Base-by-base conservation (phyloP, 331 rosid genomes). In the Prunus yedoensis region DNA sequence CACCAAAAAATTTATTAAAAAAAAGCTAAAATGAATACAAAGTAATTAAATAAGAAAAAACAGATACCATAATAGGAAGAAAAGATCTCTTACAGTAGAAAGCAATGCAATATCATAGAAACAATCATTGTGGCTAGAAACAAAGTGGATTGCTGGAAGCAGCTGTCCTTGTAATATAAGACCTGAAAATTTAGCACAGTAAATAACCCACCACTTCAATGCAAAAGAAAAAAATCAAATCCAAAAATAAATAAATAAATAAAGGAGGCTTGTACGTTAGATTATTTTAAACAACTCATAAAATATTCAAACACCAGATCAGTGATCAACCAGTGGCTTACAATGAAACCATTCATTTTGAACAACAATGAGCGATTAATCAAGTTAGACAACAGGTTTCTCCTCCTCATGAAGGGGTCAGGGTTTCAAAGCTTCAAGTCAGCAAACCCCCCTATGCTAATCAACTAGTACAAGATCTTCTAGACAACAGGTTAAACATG, bases 131-230 rank as follows among this genome's bases (percentile, higher is more conserved):
- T 92, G 92, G 73, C 78, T 87, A 84, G 78, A 78, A 68, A 90
- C 92, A 82, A 94, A 94, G 59, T 92, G 92, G 54, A 89, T 64
- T 18, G 97, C 97, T 41, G 84, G 83, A 74, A 87, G 62, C 62
- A 94, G 78, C 75, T 92, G 84, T 35, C 97, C 97, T 87, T 92
- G 97, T 52, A 94, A 63, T 80, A 90, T 76, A 71, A 90, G 96
- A 78, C 99, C 99, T 94, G 67, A 68, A 78, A 56, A 79, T 80
- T 66, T 43, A 12, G 71, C 27, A 69, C 78, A 83, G 69, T 68
- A 75, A 67, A 71, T 59, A 70, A 78, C 75, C 59, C 62, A 32
- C 77, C 8, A 79, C 62, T 75, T 62, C 64, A 78, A 50, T 28
- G 23, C 57, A 64, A 75, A 60, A 75, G 62, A 67, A 71, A 74